Evolutionary conservation across 805 yeast species (phyloP), one percentile per base, ranked within the genome.

Genomic region (Saccharomyces mikatae): DNA sequence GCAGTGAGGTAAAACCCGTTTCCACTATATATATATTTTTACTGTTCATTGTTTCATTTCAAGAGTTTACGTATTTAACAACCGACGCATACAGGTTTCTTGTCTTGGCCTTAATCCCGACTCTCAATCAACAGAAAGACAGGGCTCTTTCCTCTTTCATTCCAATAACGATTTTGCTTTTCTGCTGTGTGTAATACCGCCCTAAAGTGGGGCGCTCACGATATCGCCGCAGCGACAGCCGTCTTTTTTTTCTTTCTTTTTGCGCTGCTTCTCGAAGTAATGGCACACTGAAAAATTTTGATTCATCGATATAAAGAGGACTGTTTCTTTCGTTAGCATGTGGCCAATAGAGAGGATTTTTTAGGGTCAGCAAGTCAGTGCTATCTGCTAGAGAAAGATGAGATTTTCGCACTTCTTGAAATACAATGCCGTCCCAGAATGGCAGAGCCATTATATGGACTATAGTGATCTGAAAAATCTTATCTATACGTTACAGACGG

Each of bases 391-490:
- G 14, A 31, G 17, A 21, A 41, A 21, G 28, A 84, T 84, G 89
- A 84, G 83, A 70, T 84, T 84, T 63, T 84, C 82, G 13, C 83
- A 81, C 55, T 80, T 85, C 22, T 71, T 84, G 55, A 78, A 76
- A 57, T 84, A 83, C 48, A 83, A 83, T 51, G 74, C 80, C 36
- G 86, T 86, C 56, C 95, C 96, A 2, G 92, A 85, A 62, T 89
- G 96, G 96, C 86, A 83, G 66, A 82, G 80, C 52, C 80, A 83
- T 60, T 89, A 89, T 66, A 75, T 89, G 55, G 84, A 86, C 63
- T 84, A 84, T 64, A 78, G 80, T 4, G 74, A 75, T 9, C 68
- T 83, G 57, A 82, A 82, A 62, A 80, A 81, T 60, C 64, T 74
- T 28, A 76, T 82, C 46, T 82, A 82, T 62, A 68, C 73, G 57